Evolutionary conservation across 2,329 filamentous ascomycete genomes (phyloP), one percentile per base, ranked within the genome.

Genomic region (Raffaelea albimanens): DNA sequence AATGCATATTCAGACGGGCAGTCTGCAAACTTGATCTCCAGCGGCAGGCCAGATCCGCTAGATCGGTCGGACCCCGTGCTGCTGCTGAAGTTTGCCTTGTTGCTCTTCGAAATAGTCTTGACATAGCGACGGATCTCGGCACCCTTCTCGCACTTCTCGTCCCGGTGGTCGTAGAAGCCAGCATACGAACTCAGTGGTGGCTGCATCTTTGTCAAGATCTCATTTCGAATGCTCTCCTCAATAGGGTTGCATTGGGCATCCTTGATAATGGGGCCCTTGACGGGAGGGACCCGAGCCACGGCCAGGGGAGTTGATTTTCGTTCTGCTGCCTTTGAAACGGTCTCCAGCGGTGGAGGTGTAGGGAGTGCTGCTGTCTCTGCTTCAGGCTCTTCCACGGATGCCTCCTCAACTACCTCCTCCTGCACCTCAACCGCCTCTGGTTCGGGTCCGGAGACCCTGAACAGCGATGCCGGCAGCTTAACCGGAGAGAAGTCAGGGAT

Each of bases 191-290:
- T 73, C 3, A 97, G 68, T 1, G 86, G 77, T 3, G 90, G 87
- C 40, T 86, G 77, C 48, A 87, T 74, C 20, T 83, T 81, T 11
- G 77, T 72, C 4, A 97, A 67, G 42, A 98, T 95, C 49, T 81
- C 78, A 16, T 80, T 71, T 8, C 87, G 82, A 33, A 95, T 72
- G 2, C 67, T 66, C n/a, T 83, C 80, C 56, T 94, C 87, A 36
- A 93, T 83, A 0, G 93, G 93, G 59, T 97, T 97, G 66, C 90
- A 95, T 61, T 90, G 87, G 0, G 67, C 55, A 40, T 97, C 91
- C 51, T 82, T 80, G 61, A 97, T 85, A 41, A 95, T 83, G 0
- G 85, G 84, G 0, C 82, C 83, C 57, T 80, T 83, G 2, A 67
- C 67, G 14, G 47, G 43, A 3, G 29, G 10, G 14, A 14, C 20